Conservation (phyloP, 202 grass and related monocot species). For the Sporobolus alterniflorus region DNA sequence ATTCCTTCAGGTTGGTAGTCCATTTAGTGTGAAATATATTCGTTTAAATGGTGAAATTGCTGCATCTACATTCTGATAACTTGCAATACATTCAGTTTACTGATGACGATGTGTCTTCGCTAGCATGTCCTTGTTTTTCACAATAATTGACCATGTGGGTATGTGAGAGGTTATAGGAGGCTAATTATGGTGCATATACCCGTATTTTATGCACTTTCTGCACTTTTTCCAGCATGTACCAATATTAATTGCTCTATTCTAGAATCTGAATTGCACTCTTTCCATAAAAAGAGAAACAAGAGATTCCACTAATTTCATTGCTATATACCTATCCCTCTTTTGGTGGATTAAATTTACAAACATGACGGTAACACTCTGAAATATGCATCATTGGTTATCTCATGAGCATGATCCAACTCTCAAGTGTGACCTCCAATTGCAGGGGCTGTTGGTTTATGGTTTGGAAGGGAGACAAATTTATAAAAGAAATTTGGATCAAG, state of each 20-base stretch:
- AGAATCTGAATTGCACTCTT: not conserved
- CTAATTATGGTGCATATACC: not conserved
- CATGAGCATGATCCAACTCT: constrained; percentile 21
- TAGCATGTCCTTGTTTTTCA: not conserved
- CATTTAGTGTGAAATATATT: not conserved
- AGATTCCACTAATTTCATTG: not conserved
- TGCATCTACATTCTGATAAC: constrained; percentile 4
- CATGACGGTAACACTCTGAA: not conserved
- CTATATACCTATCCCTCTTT: not conserved
- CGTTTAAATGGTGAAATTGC: constrained; percentile 11
- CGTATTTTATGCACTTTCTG: not conserved
- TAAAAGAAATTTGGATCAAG: constrained; percentile 86
- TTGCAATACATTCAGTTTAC: constrained; percentile 7
- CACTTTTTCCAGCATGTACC: not conserved
- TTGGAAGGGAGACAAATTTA: constrained; percentile 82
- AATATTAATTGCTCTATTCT: not conserved
- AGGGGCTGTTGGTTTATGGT: constrained; percentile 96
- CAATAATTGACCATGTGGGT: not conserved
- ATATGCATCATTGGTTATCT: constrained; percentile 1
- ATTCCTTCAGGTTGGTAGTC: constrained; percentile 87
- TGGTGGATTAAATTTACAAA: not conserved
- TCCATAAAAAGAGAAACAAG: not conserved
- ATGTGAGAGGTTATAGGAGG: not conserved
- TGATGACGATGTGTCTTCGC: not conserved
- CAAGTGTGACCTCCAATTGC: constrained; percentile 34